Conservation (phyloP, 139 green algal genomes). For the Spirogloea muscicola region DNA sequence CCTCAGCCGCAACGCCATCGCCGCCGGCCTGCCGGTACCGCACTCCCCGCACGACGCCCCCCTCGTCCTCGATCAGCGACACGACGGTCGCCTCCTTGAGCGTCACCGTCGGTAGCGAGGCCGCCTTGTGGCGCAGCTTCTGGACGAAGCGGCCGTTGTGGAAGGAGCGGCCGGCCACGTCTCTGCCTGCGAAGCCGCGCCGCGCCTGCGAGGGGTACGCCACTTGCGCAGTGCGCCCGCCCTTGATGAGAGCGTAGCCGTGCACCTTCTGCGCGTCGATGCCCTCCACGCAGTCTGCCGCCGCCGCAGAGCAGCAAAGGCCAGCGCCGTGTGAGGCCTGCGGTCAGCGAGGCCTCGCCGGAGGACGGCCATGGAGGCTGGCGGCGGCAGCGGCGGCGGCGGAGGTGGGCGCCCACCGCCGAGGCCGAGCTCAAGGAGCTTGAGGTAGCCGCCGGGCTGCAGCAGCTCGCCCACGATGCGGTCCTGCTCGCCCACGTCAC, state of each 20-base stretch:
- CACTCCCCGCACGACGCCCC: constrained; percentile 81
- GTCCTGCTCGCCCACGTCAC: constrained; percentile 86
- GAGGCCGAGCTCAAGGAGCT: constrained; percentile 86
- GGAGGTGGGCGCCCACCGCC: too few relatives aligned
- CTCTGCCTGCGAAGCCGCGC: background rate
- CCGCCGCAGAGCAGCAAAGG: too few relatives aligned
- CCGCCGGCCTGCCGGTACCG: constrained; percentile 72
- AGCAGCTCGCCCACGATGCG: constrained; percentile 98
- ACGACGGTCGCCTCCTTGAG: constrained; percentile 51
- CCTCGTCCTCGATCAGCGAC: constrained; percentile 53
- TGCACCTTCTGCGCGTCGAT: constrained; percentile 92
- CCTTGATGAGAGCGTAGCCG: constrained; percentile 93
- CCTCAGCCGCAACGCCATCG: too few relatives aligned
- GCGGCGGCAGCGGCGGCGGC: too few relatives aligned
- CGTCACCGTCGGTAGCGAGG: constrained; percentile 37
- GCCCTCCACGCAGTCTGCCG: constrained; percentile 64
- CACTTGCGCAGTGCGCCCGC: constrained; percentile 67
- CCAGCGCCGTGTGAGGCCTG: too few relatives aligned
- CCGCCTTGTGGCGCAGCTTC: constrained; percentile 68
- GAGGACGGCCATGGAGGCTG: too few relatives aligned
- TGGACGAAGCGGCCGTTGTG: constrained; percentile 95
- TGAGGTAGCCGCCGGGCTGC: constrained; percentile 90
- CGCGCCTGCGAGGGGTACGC: constrained; percentile 83
- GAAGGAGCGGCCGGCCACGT: constrained; percentile 85
- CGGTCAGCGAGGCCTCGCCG: too few relatives aligned